phyloP scores from a whole-genome alignment of 2,329 filamentous ascomycete genomes.

The Diaporthe helianthi region DNA sequence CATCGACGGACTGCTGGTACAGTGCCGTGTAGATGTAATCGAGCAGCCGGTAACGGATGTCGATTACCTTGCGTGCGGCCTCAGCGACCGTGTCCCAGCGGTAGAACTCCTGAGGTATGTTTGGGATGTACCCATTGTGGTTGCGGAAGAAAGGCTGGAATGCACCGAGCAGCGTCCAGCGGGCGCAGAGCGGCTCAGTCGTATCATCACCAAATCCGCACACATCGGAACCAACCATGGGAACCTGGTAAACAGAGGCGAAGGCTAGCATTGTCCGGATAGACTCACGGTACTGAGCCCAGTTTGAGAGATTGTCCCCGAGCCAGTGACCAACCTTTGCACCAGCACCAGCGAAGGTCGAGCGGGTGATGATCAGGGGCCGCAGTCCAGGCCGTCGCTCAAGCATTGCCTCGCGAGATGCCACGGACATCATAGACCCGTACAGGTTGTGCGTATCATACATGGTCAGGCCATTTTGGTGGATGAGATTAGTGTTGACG shows the following conservation, averaged over 20 bases:
- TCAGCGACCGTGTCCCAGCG: slow-evolving; percentile 66
- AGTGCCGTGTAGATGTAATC: slow-evolving; percentile 80
- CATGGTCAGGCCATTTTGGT: slow-evolving; percentile 70
- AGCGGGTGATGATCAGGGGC: slow-evolving; percentile 77
- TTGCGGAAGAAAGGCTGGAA: slow-evolving; percentile 81
- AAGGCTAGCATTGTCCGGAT: slow-evolving; percentile 68
- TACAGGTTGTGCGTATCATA: slow-evolving; percentile 67
- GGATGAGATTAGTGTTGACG: slow-evolving; percentile 71
- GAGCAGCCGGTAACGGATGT: slow-evolving; percentile 72
- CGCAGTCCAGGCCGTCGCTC: slow-evolving; percentile 67
- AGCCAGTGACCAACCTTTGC: slow-evolving; percentile 68
- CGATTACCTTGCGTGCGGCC: slow-evolving; percentile 70
- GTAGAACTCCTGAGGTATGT: slow-evolving; percentile 75
- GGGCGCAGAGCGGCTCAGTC: slow-evolving; percentile 72
- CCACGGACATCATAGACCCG: slow-evolving; percentile 76
- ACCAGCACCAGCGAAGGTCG: slow-evolving; percentile 77
- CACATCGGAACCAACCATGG: slow-evolving; percentile 75
- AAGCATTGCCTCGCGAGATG: slow-evolving; percentile 71
- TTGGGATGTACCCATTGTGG: slow-evolving; percentile 61
- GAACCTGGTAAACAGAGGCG: slow-evolving; percentile 70
- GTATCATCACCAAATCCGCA: slow-evolving; percentile 77
- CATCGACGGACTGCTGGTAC: slow-evolving; percentile 65
- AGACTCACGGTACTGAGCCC: slow-evolving; percentile 64
- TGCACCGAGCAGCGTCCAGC: slow-evolving; percentile 77
- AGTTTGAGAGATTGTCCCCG: slow-evolving; percentile 63